Evolutionary conservation across 1,284 basidiomycete species (phyloP).

Genomic region (Hortiboletus rubellus): DNA sequence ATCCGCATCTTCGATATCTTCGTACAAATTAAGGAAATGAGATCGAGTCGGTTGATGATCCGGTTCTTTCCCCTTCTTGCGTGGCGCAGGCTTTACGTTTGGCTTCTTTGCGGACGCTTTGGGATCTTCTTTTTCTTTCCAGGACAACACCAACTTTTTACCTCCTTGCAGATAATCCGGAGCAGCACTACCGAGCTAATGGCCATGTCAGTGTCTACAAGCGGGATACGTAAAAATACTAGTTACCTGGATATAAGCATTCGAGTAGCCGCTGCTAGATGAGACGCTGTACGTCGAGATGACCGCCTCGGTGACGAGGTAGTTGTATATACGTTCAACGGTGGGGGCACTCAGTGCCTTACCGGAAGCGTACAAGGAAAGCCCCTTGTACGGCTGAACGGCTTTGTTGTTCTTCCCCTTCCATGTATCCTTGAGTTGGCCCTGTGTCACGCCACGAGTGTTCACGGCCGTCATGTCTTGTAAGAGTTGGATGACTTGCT

Average conservation of each 20-base stretch:
- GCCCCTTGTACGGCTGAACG: conserved; percentile 50
- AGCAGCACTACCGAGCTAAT: conserved; percentile 27
- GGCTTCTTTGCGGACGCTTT: conserved; percentile 28
- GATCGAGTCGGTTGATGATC: not conserved
- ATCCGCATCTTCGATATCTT: conserved; percentile 35
- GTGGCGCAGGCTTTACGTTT: conserved; percentile 7
- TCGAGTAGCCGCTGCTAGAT: conserved; percentile 37
- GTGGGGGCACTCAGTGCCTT: conserved; percentile 48
- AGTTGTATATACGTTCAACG: conserved; percentile 60
- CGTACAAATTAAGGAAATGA: conserved; percentile 22
- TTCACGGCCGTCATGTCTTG: conserved; percentile 40
- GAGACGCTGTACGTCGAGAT: conserved; percentile 40
- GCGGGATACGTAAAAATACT: not conserved
- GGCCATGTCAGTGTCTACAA: conserved; percentile 4
- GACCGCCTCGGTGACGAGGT: conserved; percentile 47
- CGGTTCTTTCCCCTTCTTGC: conserved; percentile 27
- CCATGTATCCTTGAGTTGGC: conserved; percentile 58
- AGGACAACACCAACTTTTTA: conserved; percentile 24
- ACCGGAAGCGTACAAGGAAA: conserved; percentile 57
- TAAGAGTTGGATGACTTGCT: conserved; percentile 54
- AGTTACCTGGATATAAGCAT: conserved; percentile 30
- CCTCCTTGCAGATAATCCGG: conserved; percentile 23
- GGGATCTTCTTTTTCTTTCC: conserved; percentile 26
- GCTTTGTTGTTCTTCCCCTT: conserved; percentile 54
- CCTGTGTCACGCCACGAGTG: conserved; percentile 44